A percentile compares a stretch with the other conserved stretches of the same genome.
Evolutionary conservation across 2,329 filamentous ascomycete species (phyloP).

Genomic region (Huntiella decipiens): DNA sequence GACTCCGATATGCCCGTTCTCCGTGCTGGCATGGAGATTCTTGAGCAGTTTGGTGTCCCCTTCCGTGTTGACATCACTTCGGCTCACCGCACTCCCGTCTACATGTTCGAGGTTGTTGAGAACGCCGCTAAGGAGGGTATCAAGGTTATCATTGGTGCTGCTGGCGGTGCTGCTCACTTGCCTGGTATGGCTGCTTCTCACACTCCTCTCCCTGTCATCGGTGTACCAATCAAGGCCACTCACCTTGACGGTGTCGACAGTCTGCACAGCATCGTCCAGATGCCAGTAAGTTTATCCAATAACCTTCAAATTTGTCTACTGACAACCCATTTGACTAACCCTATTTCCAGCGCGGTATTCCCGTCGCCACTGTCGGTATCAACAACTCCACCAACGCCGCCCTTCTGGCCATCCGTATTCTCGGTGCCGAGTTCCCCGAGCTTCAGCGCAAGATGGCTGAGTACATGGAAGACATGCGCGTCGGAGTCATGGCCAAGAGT

Average conservation of each 20-base stretch:
- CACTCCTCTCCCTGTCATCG: constrained; percentile 56
- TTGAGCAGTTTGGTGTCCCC: constrained; percentile 51
- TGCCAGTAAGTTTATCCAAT: constrained; percentile 23
- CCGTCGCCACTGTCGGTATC: constrained; percentile 58
- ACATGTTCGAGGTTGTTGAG: constrained; percentile 49
- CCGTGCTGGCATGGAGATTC: constrained; percentile 43
- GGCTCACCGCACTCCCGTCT: constrained; percentile 54
- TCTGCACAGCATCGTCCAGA: constrained; percentile 2
- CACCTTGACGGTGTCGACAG: constrained; percentile 17
- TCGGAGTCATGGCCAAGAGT: constrained; percentile 46
- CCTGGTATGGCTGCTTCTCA: constrained; percentile 59
- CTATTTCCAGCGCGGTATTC: constrained; percentile 32
- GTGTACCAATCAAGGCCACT: constrained; percentile 57
- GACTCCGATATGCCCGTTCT: constrained; percentile 58
- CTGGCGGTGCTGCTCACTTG: constrained; percentile 53
- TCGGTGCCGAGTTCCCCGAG: constrained; percentile 38
- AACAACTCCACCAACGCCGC: constrained; percentile 67
- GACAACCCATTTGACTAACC: constrained; percentile 17
- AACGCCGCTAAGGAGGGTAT: constrained; percentile 45
- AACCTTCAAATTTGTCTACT: constrained; percentile 20
- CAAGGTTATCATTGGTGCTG: constrained; percentile 57
- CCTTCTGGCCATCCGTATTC: constrained; percentile 48
- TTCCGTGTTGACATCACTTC: constrained; percentile 60
- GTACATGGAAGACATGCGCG: constrained; percentile 43
- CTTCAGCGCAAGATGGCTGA: constrained; percentile 37